A percentile compares a stretch with the other conserved stretches of the same genome.
These are phyloP conservation scores for Baorangia bicolor DNA, from an alignment of 768 basidiomycete genomes.

Conservation along the genomic window DNA sequence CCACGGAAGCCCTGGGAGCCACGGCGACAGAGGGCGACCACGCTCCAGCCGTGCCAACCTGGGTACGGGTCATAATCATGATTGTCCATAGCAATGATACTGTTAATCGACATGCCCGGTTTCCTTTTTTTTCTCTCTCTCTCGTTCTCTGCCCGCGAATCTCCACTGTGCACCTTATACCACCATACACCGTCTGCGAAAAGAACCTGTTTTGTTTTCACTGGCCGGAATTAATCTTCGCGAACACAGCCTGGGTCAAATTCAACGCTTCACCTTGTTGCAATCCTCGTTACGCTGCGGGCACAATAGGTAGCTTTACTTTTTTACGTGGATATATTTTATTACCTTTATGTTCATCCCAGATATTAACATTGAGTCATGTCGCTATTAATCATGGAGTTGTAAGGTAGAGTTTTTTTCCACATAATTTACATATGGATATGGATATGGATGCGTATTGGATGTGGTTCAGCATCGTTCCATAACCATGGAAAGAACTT, in stretches of 20 bases:
- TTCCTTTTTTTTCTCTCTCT: background rate
- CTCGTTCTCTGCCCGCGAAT: background rate
- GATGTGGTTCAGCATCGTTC: background rate
- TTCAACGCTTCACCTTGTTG: background rate
- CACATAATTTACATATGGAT: slow-evolving; percentile 11
- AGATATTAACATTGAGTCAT: slow-evolving; percentile 16
- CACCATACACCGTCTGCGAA: slow-evolving; percentile 5
- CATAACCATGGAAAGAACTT: background rate
- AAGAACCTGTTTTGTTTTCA: slow-evolving; percentile 4
- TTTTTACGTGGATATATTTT: slow-evolving; percentile 29
- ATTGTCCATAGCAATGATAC: slow-evolving; percentile 5
- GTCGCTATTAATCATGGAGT: slow-evolving; percentile 15
- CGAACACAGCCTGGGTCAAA: background rate
- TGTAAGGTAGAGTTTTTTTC: slow-evolving; percentile 12
- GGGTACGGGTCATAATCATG: slow-evolving; percentile 8
- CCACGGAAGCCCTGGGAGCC: slow-evolving; percentile 31
- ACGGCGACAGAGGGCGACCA: slow-evolving; percentile 23
- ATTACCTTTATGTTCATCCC: slow-evolving; percentile 26
- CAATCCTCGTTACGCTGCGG: slow-evolving; percentile 9
- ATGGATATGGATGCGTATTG: background rate
- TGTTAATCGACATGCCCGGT: background rate
- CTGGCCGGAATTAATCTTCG: slow-evolving; percentile 3
- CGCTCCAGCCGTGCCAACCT: slow-evolving; percentile 18
- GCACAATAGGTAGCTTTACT: slow-evolving; percentile 16
- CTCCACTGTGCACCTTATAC: slow-evolving; percentile 1